Evolutionary conservation across 306 rosid species (phyloP), one percentile per base, ranked within the genome.

Genomic region (Spatholobus suberectus): DNA sequence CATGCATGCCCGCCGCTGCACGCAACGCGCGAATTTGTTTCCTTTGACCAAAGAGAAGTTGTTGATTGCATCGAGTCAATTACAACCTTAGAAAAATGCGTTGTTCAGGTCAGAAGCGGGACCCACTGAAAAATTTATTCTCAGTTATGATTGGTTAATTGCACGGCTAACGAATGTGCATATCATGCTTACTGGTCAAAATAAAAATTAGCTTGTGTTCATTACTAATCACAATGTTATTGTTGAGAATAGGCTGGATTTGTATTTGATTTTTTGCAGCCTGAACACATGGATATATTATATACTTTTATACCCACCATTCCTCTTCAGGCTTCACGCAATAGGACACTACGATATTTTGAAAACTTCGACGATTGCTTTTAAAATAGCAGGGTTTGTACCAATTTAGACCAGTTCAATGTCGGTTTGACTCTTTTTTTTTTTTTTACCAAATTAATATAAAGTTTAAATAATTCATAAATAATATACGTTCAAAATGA

Each of bases 21-120:
- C 23, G 55, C 43, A 72, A 81, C 66, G 73, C 65, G 67, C 32
- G 44, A 54, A 18, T 61, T 23, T 62, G 52, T 55, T 44, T 70
- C 3, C 44, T 44, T 44, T 77, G 46, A 62, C 73, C 70, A 0
- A 41, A 58, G 24, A 26, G 26, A 67, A n/a, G 11, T 67, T 32
- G 41, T 5, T 58, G 4, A 5, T 14, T 4, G 69, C 40, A 27
- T 61, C 69, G 17, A 70, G 57, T 68, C 73, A 68, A 68, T 41
- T 40, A 69, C 54, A 11, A 21, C 54, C 12, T 43, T 40, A 11
- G 38, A 41, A 68, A 20, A 70, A 12, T 43, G 14, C 9, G 10
- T 69, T 79, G 76, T 35, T 27, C 77, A 32, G 8, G 18, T 43
- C 61, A 26, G 18, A 79, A 38, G 21, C 5, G 32, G 73, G 76